Evolutionary conservation across 1,284 basidiomycete genomes (phyloP).

Genomic region (Marasmius tenuissimus): DNA sequence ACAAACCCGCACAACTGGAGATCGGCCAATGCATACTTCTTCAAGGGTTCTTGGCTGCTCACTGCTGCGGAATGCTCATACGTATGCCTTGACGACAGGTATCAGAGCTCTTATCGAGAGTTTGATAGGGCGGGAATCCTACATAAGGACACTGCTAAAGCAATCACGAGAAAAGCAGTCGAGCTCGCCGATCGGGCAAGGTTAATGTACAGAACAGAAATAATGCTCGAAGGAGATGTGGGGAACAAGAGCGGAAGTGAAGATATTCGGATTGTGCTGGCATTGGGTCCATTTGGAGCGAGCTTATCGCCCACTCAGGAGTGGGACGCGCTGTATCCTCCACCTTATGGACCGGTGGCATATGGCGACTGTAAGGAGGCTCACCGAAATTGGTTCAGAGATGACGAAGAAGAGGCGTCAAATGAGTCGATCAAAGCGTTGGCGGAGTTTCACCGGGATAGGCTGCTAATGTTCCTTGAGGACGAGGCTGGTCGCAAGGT

Average conservation of each 20-base stretch:
- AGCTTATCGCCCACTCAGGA: slow-evolving; percentile 69
- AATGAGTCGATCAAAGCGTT: slow-evolving; percentile 52
- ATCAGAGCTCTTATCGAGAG: slow-evolving; percentile 61
- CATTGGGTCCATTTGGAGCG: slow-evolving; percentile 76
- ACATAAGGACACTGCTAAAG: slow-evolving; percentile 35
- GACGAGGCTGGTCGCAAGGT: slow-evolving; percentile 30
- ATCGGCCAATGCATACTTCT: no score
- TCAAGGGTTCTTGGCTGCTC: no score
- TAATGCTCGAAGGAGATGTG: slow-evolving; percentile 20
- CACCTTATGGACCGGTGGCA: slow-evolving; percentile 66
- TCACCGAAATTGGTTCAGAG: slow-evolving; percentile 45
- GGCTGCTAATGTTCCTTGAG: slow-evolving; percentile 55
- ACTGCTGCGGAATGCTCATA: no score
- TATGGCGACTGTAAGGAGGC: slow-evolving; percentile 27
- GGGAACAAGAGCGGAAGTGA: slow-evolving; percentile 19
- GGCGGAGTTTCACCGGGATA: slow-evolving; percentile 64
- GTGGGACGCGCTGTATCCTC: slow-evolving; percentile 73
- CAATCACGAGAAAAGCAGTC: slow-evolving; percentile 58
- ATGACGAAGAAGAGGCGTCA: slow-evolving; percentile 29
- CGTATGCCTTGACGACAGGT: slow-evolving; percentile 41
- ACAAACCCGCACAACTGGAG: no score
- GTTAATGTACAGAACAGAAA: neutral
- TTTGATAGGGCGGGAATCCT: slow-evolving; percentile 56
- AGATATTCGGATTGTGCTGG: slow-evolving; percentile 56
- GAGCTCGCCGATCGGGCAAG: slow-evolving; percentile 48